Evolutionary conservation across 2,329 filamentous ascomycete species (phyloP), one percentile per base, ranked within the genome.

Genomic region (Cryphonectria naterciae): DNA sequence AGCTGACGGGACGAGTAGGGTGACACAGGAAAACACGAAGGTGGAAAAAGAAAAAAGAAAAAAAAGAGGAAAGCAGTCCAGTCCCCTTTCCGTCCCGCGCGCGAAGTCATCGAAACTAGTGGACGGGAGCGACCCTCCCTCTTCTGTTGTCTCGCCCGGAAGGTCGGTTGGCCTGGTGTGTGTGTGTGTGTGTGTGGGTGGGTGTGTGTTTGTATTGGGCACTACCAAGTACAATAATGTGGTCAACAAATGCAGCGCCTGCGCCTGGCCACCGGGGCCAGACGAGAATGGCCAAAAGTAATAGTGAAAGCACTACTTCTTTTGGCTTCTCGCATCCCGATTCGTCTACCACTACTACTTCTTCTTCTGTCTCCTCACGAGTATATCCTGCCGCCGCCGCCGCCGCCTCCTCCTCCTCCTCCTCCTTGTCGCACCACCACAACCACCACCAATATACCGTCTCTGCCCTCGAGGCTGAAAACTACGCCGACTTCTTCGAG

Each of bases 401-500:
- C 37, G 37, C 37, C 56, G 39, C 32, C 32, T 32, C 32, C 56
- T 56, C 32, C 32, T 32, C 32, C 56, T 56, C 69, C 43, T n/a
- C 22, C 46, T 49, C 46, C 22, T n/a, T 8, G 19, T 8, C 43
- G 41, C 43, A 46, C 43, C 43, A 46, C 11, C 15, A 43, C 17
- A 32, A 39, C 37, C 68, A 68, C 19, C 69, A 71, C 32, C 69
- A 73, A 46, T 61, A 65, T 68, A 49, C 71, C 22, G 66, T 67
- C 37, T 73, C 66, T 52, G 46, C 66, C 54, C 58, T 68, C 70
- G 74, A 76, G 69, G 61, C 72, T 43, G 71, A 75, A 68, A 75
- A 74, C 74, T 74, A 79, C 52, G 76, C 80, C 71, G 84, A 86
- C 70, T 81, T 87, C 68, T 79, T 91, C 70, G 87, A 86, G 71